Evolutionary conservation across 768 basidiomycete species (phyloP).

Genomic region (Boletus vermiculosoides): DNA sequence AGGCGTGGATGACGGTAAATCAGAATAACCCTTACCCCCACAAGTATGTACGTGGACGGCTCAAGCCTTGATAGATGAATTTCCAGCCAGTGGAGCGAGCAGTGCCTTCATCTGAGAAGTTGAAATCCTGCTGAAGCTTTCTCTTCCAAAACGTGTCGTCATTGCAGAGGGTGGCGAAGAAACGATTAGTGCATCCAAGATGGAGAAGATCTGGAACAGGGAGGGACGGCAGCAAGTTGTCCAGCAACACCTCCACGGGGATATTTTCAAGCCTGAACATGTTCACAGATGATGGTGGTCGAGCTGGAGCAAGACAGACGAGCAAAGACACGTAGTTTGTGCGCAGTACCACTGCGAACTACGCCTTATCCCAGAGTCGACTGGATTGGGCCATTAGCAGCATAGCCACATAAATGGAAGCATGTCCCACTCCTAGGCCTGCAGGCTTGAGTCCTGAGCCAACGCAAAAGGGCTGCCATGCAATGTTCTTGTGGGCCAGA

Average conservation of each 20-base stretch:
- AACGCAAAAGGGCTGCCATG: neutral
- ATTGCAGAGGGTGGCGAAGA: slow-evolving; percentile 56
- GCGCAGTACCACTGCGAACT: slow-evolving; percentile 3
- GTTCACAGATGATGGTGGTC: neutral
- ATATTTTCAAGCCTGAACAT: slow-evolving; percentile 50
- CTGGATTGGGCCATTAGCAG: slow-evolving; percentile 15
- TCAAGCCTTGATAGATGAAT: slow-evolving; percentile 71
- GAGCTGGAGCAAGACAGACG: neutral
- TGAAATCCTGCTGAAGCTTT: slow-evolving; percentile 67
- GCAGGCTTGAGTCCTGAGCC: no score
- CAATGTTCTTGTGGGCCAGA: neutral
- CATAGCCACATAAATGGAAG: slow-evolving; percentile 23
- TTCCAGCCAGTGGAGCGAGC: slow-evolving; percentile 80
- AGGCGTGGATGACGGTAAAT: neutral
- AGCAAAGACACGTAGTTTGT: neutral
- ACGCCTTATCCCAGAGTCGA: slow-evolving; percentile 11
- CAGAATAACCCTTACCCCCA: slow-evolving; percentile 52
- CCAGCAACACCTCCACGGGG: slow-evolving; percentile 76
- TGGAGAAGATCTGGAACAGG: slow-evolving; percentile 53
- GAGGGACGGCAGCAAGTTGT: slow-evolving; percentile 63
- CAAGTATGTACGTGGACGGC: slow-evolving; percentile 48
- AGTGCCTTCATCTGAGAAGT: slow-evolving; percentile 69
- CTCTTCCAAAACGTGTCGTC: slow-evolving; percentile 83
- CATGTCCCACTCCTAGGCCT: no score
- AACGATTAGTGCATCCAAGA: slow-evolving; percentile 61